These are phyloP conservation scores for Curvularia lunata DNA, from an alignment of 2,329 filamentous ascomycete genomes.

Conservation along the genomic window DNA sequence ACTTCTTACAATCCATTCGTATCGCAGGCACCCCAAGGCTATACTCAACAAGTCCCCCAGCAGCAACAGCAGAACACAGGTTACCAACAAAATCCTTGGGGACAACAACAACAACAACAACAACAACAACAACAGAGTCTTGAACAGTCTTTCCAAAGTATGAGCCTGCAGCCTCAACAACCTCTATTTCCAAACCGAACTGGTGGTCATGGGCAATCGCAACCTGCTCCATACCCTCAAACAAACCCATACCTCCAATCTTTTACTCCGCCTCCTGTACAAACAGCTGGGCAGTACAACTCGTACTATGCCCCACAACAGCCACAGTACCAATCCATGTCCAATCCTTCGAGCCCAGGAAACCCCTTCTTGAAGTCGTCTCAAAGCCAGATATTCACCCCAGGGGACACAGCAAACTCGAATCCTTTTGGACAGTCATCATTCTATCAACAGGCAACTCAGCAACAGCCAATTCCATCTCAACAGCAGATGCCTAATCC, in stretches of 20 bases:
- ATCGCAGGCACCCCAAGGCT: slow-evolving; percentile 42
- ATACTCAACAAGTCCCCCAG: slow-evolving; percentile 18
- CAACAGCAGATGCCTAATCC: slow-evolving; percentile 34
- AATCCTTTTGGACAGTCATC: slow-evolving; percentile 50
- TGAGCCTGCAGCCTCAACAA: slow-evolving; percentile 51
- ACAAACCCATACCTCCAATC: slow-evolving; percentile 52
- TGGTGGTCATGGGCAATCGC: slow-evolving; percentile 61
- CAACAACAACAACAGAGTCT: slow-evolving; percentile 53
- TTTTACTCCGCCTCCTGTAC: slow-evolving; percentile 51
- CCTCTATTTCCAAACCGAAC: slow-evolving; percentile 77
- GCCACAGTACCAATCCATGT: slow-evolving; percentile 48
- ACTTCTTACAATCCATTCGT: slow-evolving; percentile 75
- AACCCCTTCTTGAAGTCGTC: slow-evolving; percentile 55
- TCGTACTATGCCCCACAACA: slow-evolving; percentile 42
- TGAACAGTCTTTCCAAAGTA: slow-evolving; percentile 74
- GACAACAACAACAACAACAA: slow-evolving; percentile 45
- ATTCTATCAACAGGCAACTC: slow-evolving; percentile 29
- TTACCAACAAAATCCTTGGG: slow-evolving; percentile 25
- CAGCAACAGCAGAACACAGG: slow-evolving; percentile 17
- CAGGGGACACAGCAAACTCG: slow-evolving; percentile 32
- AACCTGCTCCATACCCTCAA: slow-evolving; percentile 45
- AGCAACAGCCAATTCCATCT: slow-evolving; percentile 22
- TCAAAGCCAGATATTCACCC: slow-evolving; percentile 52
- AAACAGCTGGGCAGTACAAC: slow-evolving; percentile 49
- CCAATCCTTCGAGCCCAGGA: slow-evolving; percentile 46